These are phyloP conservation scores for Eucalyptus dawsonii DNA, from an alignment of 345 rosid species.

Conservation along the genomic window DNA sequence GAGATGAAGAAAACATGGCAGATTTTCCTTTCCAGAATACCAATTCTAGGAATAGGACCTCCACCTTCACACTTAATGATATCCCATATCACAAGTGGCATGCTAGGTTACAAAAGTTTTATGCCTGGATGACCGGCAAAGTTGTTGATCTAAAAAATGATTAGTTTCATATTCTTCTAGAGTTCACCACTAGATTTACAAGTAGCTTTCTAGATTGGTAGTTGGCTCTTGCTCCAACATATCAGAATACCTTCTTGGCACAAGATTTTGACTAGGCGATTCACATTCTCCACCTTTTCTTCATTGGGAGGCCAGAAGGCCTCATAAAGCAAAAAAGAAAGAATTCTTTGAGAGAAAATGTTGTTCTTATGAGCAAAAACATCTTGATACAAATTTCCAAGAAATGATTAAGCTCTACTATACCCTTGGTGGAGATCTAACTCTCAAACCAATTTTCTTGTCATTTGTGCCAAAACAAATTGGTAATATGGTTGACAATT, in stretches of 20 bases:
- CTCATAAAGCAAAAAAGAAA: background rate
- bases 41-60: too few species aligned
- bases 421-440: background rate
- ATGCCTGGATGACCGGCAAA: background rate
- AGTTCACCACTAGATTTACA: background rate
- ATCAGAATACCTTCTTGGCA: background rate
- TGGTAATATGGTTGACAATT: background rate
- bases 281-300: background rate
- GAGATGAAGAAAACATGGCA: too few species aligned
- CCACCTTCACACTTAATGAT: background rate
- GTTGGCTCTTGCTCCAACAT: background rate
- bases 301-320: background rate
- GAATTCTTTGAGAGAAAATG: background rate
- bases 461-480: background rate
- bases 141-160: background rate
- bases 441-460: background rate
- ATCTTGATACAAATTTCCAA: background rate
- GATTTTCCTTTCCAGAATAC: too few species aligned
- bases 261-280: background rate
- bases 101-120: background rate
- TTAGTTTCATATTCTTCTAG: background rate
- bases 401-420: background rate
- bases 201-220: background rate
- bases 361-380: background rate
- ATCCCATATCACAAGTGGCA: background rate